phyloP scores from a whole-genome alignment of 1,284 basidiomycete genomes.

The Irpex rosettiformis region DNA sequence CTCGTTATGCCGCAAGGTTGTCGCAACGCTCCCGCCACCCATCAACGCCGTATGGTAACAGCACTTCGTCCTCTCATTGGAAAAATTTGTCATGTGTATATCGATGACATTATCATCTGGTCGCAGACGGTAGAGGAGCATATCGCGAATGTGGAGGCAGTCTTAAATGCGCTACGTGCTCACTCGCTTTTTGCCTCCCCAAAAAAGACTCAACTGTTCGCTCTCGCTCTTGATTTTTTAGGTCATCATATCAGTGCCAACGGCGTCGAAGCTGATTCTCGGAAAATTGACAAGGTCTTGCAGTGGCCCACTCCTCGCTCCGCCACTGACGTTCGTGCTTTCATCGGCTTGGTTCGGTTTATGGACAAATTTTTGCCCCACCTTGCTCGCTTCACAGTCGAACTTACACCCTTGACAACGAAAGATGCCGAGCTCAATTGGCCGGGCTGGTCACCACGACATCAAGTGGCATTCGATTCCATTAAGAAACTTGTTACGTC shows the following conservation, averaged over 20 bases:
- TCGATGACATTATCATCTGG: constrained; percentile 7
- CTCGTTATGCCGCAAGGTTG: constrained; percentile 4
- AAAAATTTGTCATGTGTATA: constrained; percentile 3
- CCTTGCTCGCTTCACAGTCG: not conserved
- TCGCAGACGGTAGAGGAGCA: constrained; percentile 12
- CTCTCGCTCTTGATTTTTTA: constrained; percentile 19
- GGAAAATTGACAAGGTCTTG: constrained; percentile 12
- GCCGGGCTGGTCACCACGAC: not conserved
- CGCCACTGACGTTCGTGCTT: constrained; percentile 3
- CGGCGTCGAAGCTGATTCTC: constrained; percentile 23
- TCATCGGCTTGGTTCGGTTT: constrained; percentile 6
- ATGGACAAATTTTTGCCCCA: constrained; percentile 3
- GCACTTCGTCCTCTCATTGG: constrained; percentile 1
- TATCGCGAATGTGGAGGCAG: not conserved
- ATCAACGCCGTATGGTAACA: constrained; percentile 1
- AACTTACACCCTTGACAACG: constrained; percentile 1
- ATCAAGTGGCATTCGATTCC: not conserved
- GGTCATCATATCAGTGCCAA: constrained; percentile 21
- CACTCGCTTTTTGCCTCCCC: not conserved
- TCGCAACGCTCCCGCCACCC: constrained; percentile 1
- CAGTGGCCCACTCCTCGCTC: constrained; percentile 2
- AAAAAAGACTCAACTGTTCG: constrained; percentile 17
- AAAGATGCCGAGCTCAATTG: constrained; percentile 4
- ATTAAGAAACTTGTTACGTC: constrained; percentile 5
- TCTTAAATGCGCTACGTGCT: not conserved